phyloP scores from a whole-genome alignment of 495 filamentous ascomycete genomes.

The Alectoria sarmentosa region DNA sequence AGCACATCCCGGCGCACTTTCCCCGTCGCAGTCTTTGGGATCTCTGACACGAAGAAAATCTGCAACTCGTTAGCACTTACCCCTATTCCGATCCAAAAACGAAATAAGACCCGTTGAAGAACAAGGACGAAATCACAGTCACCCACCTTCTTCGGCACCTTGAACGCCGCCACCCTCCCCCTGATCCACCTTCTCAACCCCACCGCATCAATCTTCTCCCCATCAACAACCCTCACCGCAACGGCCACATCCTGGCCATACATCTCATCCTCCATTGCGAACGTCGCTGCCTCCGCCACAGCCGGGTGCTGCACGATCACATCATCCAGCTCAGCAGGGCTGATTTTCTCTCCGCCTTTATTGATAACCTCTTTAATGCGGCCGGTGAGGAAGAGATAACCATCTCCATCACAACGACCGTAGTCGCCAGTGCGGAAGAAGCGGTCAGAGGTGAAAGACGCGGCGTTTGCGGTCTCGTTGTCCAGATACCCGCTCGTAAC shows the following conservation, averaged over 20 bases:
- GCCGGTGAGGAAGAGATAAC: slow-evolving; percentile 66
- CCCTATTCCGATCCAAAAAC: too few relatives aligned
- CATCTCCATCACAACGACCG: slow-evolving; percentile 60
- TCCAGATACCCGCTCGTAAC: neutral
- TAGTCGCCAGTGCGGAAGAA: slow-evolving; percentile 81
- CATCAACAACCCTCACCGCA: slow-evolving; percentile 60
- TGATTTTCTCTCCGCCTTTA: slow-evolving; percentile 73
- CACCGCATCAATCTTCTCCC: slow-evolving; percentile 32
- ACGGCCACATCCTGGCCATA: slow-evolving; percentile 75
- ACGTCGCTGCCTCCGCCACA: slow-evolving; percentile 67
- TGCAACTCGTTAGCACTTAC: too few relatives aligned
- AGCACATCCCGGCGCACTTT: slow-evolving; percentile 76
- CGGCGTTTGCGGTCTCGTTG: neutral
- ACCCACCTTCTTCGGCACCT: slow-evolving; percentile 75
- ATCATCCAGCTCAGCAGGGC: slow-evolving; percentile 75
- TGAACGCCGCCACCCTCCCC: slow-evolving; percentile 63
- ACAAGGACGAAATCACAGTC: too few relatives aligned
- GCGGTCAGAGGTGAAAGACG: slow-evolving; percentile 54
- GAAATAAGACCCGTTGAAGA: too few relatives aligned
- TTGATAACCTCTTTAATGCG: slow-evolving; percentile 78
- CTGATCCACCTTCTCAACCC: slow-evolving; percentile 57
- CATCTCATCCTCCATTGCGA: slow-evolving; percentile 64
- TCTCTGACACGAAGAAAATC: slow-evolving; percentile 69
- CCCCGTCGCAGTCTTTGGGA: slow-evolving; percentile 79
- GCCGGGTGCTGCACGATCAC: slow-evolving; percentile 57